These are phyloP conservation scores for Lachnellula cervina DNA, from an alignment of 2,329 filamentous ascomycete species.

Conservation along the genomic window DNA sequence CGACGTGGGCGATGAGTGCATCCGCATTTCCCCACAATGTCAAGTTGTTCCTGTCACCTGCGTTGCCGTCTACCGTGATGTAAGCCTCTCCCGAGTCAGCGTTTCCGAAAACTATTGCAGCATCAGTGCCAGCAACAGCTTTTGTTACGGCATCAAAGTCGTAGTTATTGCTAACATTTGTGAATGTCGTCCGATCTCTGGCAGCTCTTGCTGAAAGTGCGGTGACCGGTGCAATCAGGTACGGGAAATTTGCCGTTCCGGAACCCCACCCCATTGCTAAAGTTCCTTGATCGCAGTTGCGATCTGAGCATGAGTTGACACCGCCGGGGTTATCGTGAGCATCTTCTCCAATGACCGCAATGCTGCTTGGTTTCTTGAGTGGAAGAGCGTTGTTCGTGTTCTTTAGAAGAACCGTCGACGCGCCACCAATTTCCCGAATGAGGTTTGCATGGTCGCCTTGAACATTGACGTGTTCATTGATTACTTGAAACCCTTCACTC, in stretches of 20 bases:
- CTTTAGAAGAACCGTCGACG: constrained; percentile 84
- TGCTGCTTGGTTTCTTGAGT: constrained; percentile 66
- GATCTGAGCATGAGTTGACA: constrained; percentile 67
- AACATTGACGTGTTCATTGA: constrained; percentile 82
- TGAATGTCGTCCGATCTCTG: constrained; percentile 53
- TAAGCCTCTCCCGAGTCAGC: constrained; percentile 81
- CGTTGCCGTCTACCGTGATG: constrained; percentile 75
- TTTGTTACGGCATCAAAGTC: constrained; percentile 49
- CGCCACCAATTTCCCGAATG: constrained; percentile 72
- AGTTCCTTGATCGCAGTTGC: constrained; percentile 51
- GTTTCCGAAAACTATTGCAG: constrained; percentile 84
- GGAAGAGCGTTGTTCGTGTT: constrained; percentile 68
- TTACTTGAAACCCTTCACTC: constrained; percentile 56
- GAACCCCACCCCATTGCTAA: constrained; percentile 77
- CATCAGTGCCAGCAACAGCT: constrained; percentile 59
- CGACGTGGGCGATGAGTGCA: constrained; percentile 72
- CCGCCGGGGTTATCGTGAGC: constrained; percentile 71
- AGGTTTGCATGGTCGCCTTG: constrained; percentile 66
- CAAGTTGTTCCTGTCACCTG: constrained; percentile 86
- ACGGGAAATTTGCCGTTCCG: constrained; percentile 69
- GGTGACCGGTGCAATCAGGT: constrained; percentile 68
- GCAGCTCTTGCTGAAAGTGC: constrained; percentile 62
- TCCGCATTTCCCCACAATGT: constrained; percentile 85
- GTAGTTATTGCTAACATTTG: constrained; percentile 64
- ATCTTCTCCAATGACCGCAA: constrained; percentile 78